Evolutionary conservation across 495 filamentous ascomycete genomes (phyloP).

Genomic region (Amniculicola lignicola): DNA sequence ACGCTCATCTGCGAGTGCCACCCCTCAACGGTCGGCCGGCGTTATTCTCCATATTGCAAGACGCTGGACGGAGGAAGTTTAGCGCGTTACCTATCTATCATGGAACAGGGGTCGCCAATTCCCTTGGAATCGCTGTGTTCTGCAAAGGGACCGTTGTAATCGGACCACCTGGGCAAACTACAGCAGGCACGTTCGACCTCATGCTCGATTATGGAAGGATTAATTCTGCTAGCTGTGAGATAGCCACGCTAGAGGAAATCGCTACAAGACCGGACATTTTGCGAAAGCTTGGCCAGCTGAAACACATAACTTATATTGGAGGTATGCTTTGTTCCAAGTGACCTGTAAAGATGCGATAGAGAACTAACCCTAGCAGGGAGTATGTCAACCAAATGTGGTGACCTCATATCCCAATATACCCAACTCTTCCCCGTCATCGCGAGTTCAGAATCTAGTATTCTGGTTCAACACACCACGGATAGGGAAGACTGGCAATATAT

Average conservation of each 20-base stretch:
- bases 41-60: constrained; percentile 1
- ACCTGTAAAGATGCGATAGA: too few relatives aligned
- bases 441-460: constrained; percentile 1
- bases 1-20: constrained; percentile 6
- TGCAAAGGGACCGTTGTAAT: constrained; percentile 8
- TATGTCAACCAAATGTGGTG: constrained; percentile 1
- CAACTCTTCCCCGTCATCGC: constrained; percentile 3
- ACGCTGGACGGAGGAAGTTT: neutral
- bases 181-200: constrained; percentile 8
- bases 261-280: constrained; percentile 18
- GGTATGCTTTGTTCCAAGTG: too few relatives aligned
- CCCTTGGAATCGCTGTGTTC: neutral
- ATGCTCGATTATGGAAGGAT: constrained; percentile 12
- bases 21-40: constrained; percentile 6
- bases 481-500: constrained; percentile 22
- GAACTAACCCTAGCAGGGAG: too few relatives aligned
- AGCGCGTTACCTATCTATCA: constrained; percentile 13
- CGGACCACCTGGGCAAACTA: constrained; percentile 11
- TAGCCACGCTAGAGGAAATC: constrained; percentile 16
- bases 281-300: constrained; percentile 12
- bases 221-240: constrained; percentile 8
- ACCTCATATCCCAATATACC: constrained; percentile 3
- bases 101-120: constrained; percentile 8
- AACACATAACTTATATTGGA: constrained; percentile 15
- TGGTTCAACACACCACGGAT: constrained; percentile 12